Conservation (phyloP, 2,329 filamentous ascomycete species). For the Fusarium illudens region DNA sequence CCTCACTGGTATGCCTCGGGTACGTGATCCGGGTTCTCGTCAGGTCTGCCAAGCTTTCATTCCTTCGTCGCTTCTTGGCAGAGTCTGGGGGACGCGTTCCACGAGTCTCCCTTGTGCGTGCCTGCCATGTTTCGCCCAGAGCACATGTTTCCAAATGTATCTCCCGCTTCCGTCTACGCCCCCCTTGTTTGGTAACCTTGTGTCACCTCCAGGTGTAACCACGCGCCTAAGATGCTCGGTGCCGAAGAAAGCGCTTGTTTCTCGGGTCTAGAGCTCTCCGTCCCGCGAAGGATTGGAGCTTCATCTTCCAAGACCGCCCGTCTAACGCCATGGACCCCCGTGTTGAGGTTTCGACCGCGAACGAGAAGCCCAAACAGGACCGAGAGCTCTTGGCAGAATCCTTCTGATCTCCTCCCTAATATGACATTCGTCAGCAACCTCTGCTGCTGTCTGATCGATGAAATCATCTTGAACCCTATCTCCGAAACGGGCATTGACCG, state of each 20-base stretch:
- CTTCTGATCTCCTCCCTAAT: neutral
- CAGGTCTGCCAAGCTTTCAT: slow-evolving; percentile 11
- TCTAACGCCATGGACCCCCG: slow-evolving; percentile 1
- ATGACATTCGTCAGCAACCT: neutral
- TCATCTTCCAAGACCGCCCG: slow-evolving; percentile 8
- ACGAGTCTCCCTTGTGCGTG: neutral
- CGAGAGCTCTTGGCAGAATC: neutral
- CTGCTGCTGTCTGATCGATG: slow-evolving; percentile 2
- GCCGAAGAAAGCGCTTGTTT: neutral
- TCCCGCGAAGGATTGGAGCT: slow-evolving; percentile 4
- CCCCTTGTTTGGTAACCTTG: neutral
- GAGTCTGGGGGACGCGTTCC: neutral
- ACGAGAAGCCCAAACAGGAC: neutral
- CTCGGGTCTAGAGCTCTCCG: neutral
- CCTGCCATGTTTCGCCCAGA: neutral
- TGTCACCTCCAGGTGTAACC: neutral
- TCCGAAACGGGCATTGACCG: slow-evolving; percentile 5
- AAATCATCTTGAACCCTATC: slow-evolving; percentile 25
- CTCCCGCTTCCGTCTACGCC: slow-evolving; percentile 1
- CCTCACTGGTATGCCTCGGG: neutral
- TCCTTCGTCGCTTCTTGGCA: slow-evolving; percentile 22
- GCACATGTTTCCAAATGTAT: slow-evolving; percentile 3
- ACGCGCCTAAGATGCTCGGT: neutral
- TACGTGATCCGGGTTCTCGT: neutral
- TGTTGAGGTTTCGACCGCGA: neutral